Evolutionary conservation across 306 rosid genomes (phyloP).

Genomic region (Vigna trinervia): DNA sequence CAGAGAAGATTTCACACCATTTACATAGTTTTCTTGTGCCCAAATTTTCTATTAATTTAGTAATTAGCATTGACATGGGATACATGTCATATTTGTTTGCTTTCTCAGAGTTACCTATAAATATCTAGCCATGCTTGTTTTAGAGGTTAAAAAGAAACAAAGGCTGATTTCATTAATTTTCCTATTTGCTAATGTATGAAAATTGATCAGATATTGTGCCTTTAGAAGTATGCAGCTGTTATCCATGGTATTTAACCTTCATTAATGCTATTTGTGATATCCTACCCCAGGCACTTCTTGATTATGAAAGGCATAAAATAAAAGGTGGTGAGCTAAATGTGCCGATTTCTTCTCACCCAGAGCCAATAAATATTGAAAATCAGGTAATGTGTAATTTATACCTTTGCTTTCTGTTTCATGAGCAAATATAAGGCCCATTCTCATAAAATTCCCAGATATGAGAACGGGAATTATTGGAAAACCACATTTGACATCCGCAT

Average conservation of each 20-base stretch:
- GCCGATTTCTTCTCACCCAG: slow-evolving; percentile 74
- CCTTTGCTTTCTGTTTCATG: slow-evolving; percentile 24
- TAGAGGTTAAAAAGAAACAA: slow-evolving; percentile 11
- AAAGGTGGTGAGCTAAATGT: slow-evolving; percentile 75
- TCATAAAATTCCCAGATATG: slow-evolving; percentile 3
- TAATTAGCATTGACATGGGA: slow-evolving; percentile 12
- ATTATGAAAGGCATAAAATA: slow-evolving; percentile 88
- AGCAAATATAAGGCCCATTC: slow-evolving; percentile 35
- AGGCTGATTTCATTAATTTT: slow-evolving; percentile 12
- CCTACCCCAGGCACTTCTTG: slow-evolving; percentile 87
- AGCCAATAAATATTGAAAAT: slow-evolving; percentile 74
- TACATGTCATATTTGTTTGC: slow-evolving; percentile 36
- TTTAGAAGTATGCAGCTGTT: slow-evolving; percentile 19
- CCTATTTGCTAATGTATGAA: slow-evolving; percentile 25
- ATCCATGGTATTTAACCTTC: slow-evolving; percentile 6
- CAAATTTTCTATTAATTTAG: neutral
- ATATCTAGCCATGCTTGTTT: slow-evolving; percentile 18
- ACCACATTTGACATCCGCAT: neutral
- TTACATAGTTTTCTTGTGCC: slow-evolving; percentile 15
- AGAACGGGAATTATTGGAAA: neutral
- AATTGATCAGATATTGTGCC: slow-evolving; percentile 32
- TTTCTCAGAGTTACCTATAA: slow-evolving; percentile 34
- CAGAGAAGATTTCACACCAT: slow-evolving; percentile 12
- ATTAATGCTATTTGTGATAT: slow-evolving; percentile 35
- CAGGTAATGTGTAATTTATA: slow-evolving; percentile 60